Evolutionary conservation across 106 monocot species (phyloP).

Genomic region (Phalaenopsis equestris): DNA sequence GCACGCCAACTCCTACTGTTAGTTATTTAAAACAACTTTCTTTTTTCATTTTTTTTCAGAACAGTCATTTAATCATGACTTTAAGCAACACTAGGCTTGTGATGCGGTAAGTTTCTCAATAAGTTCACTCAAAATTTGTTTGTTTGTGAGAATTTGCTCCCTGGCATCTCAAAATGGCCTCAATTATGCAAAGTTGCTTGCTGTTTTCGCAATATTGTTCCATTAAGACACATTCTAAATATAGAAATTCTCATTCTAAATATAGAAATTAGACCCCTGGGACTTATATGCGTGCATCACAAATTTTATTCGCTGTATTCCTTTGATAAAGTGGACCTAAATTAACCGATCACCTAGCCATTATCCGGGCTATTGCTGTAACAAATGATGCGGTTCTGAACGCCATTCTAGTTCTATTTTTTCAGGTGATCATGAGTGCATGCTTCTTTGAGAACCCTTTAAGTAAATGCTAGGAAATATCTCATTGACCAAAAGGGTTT

Average conservation of each 20-base stretch:
- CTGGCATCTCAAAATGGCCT: background rate
- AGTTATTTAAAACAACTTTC: constrained; percentile 8
- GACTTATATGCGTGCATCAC: background rate
- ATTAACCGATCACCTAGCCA: too few species aligned
- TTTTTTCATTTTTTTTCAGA: background rate
- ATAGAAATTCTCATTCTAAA: background rate
- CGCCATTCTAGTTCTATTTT: background rate
- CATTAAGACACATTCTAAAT: too few species aligned
- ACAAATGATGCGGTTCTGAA: background rate
- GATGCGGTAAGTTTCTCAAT: background rate
- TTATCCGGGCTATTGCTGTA: background rate
- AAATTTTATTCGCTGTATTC: background rate
- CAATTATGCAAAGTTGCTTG: background rate
- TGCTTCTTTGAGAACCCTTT: background rate
- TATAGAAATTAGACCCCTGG: background rate
- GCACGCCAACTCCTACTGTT: constrained; percentile 53
- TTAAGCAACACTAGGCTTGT: background rate
- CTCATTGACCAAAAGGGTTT: too few species aligned
- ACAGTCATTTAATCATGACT: background rate
- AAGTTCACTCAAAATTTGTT: background rate
- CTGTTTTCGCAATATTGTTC: background rate
- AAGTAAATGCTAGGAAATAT: background rate
- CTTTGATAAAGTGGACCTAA: background rate
- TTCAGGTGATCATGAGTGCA: background rate
- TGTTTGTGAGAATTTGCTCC: background rate